These are phyloP conservation scores for Xylariaceae sp. DNA, from an alignment of 2,329 filamentous ascomycete genomes.

Conservation along the genomic window DNA sequence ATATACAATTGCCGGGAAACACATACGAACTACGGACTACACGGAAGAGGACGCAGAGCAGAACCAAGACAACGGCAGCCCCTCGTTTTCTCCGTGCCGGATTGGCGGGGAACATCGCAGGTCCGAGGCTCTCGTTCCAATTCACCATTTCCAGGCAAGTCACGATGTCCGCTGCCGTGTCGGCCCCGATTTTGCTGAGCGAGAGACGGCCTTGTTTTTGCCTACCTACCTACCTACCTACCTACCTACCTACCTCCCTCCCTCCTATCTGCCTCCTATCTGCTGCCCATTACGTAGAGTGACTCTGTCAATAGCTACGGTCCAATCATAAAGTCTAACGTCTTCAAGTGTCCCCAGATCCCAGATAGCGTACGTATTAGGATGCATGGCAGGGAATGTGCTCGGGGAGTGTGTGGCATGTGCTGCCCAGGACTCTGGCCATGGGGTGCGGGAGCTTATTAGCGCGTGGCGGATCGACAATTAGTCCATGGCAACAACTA, in stretches of 20 bases:
- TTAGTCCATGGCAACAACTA: conserved; percentile 7
- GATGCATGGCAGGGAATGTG: conserved; percentile 8
- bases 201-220: no score
- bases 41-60: background rate
- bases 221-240: no score
- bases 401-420: no score
- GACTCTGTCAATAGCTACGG: conserved; percentile 22
- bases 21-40: background rate
- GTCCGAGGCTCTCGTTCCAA: background rate
- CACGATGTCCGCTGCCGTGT: background rate
- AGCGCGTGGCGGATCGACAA: conserved; percentile 19
- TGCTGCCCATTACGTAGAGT: background rate
- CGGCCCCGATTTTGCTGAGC: background rate
- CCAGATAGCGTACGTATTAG: conserved; percentile 21
- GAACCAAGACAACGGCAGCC: background rate
- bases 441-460: conserved; percentile 24
- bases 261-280: no score
- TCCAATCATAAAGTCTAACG: conserved; percentile 24
- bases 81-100: background rate
- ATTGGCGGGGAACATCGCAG: background rate
- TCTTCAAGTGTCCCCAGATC: conserved; percentile 6
- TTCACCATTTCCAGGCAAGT: background rate
- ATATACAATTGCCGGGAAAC: no score
- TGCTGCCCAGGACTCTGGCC: conserved; percentile 19
- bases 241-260: no score